Percentiles rank a stretch among this genome's conserved stretches.
Evolutionary conservation across 176 grass and related monocot species (phyloP).

Genomic region (maize (Zea mays)): Zm-B73-REFERENCE-NAM-5.0 NC_050102.1:147775501-147776000

Average conservation of each 20-base stretch:
- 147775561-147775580: too few species aligned
- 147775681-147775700: constrained; percentile 2
- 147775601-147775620: background rate
- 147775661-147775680: background rate
- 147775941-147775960: background rate
- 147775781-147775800: background rate
- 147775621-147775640: constrained; percentile 2
- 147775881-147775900: too few species aligned
- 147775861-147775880: background rate
- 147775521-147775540: too few species aligned
- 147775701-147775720: background rate
- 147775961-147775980: background rate
- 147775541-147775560: too few species aligned
- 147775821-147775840: background rate
- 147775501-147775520: too few species aligned
- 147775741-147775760: background rate
- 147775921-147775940: too few species aligned
- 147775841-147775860: background rate
- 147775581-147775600: background rate
- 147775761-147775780: background rate
- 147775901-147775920: too few species aligned
- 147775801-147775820: background rate
- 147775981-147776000: background rate
- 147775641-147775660: background rate
- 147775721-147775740: background rate